Evolutionary conservation across 768 basidiomycete genomes (phyloP), one percentile per base, ranked within the genome.

Genomic region (Podaxis sp.): DNA sequence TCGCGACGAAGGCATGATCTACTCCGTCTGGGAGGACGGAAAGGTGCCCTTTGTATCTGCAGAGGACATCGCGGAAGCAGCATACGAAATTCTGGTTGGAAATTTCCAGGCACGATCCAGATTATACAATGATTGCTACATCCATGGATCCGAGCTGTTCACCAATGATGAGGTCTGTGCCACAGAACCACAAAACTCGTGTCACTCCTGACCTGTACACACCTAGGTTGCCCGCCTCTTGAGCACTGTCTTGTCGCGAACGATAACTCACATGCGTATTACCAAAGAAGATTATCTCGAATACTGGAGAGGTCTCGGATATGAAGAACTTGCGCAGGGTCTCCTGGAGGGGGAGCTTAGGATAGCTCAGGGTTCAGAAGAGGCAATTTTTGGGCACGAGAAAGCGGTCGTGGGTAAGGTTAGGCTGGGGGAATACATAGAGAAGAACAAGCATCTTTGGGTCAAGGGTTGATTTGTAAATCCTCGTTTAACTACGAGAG

Each of bases 61-160:
- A 1, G 70, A 76, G 6, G 76, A 77, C 56, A 75, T 79, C 28
- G 72, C 73, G 2, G 65, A 73, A n/a, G 72, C 68, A 0, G 75
- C 74, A 2, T 72, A 70, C 61, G 64, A 72, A n/a, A 75, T 71
- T 0, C 61, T 79, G 12, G 63, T 68, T 7, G 42, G n/a, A 13
- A 4, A 7, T n/a, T n/a, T n/a, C 42, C 13, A 2, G 67, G 69
- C 24, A 63, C 70, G 17, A 65, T 68, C 36, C 42, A 71, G 65
- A 42, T 57, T 68, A 6, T 69, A 73, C 44, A 69, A 59, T 1
- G 72, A 75, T 15, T 67, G 66, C 13, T 66, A 71, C 38, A 68
- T 79, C 7, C 66, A 77, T 30, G 77, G 78, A 3, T 75, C 76
- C 0, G 72, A 76, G 17, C 48, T 74, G 3, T 66, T 70, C 6